Conservation (phyloP, 345 rosid species). For the Aethionema arabicum region DNA sequence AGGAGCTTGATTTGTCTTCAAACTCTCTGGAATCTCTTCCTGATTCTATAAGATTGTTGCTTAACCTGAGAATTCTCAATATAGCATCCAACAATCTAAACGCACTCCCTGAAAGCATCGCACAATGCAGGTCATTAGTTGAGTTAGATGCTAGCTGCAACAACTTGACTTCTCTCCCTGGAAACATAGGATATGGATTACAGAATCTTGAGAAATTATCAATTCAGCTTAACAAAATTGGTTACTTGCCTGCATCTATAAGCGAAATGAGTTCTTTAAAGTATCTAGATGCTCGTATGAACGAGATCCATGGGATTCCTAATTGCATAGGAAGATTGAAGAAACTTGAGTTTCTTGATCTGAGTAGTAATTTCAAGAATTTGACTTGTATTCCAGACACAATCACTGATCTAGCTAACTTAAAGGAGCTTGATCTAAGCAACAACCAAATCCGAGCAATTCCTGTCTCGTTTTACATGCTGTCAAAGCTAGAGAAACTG, state of each 20-base stretch:
- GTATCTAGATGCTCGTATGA: conserved; percentile 85
- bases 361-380: conserved; percentile 85
- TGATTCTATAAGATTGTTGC: conserved; percentile 74
- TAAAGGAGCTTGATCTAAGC: conserved; percentile 91
- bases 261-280: conserved; percentile 69
- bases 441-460: conserved; percentile 84
- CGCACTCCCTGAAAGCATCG: conserved; percentile 74
- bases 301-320: conserved; percentile 79
- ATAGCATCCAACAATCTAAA: conserved; percentile 67
- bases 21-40: conserved; percentile 68
- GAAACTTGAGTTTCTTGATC: conserved; percentile 71
- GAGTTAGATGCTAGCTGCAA: conserved; percentile 92
- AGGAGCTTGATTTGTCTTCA: conserved; percentile 70
- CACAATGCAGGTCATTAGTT: conserved; percentile 53
- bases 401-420: conserved; percentile 62
- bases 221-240: conserved; percentile 72
- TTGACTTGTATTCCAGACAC: conserved; percentile 69
- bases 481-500: conserved; percentile 64
- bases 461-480: conserved; percentile 71
- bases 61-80: conserved; percentile 61
- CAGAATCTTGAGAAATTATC: conserved; percentile 62
- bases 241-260: conserved; percentile 64
- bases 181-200: conserved; percentile 73
- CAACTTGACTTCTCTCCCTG: conserved; percentile 61
- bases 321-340: conserved; percentile 62